Evolutionary conservation across 78 protist species (phyloP).

Genomic region (Parvularia atlantis): DNA sequence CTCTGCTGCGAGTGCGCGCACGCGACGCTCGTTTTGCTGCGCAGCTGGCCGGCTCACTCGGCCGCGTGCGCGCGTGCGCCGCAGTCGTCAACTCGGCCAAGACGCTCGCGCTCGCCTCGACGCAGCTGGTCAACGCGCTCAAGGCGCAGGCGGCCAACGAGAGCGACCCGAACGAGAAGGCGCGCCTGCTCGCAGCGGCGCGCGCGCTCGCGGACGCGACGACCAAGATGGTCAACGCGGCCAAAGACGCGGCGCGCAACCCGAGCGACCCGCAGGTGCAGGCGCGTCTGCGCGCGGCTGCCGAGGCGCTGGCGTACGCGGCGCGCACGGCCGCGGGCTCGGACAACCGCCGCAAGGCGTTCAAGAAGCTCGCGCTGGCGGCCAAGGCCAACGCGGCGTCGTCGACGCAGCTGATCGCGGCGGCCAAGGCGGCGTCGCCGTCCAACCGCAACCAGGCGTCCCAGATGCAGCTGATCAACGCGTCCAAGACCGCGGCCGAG

Average conservation of each 20-base stretch:
- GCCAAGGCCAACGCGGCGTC: conserved; percentile 6
- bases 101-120: neutral
- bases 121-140: neutral
- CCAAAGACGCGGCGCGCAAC: conserved; percentile 13
- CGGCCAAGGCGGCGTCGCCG: neutral
- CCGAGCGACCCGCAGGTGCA: neutral
- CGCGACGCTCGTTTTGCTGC: too few relatives aligned
- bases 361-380: conserved; percentile 3
- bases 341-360: neutral
- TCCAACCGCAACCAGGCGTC: conserved; percentile 17
- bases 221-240: neutral
- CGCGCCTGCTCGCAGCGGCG: neutral
- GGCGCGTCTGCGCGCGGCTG: neutral
- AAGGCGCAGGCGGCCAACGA: conserved; percentile 3
- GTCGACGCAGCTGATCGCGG: conserved; percentile 16
- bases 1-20: neutral
- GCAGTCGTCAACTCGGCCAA: neutral
- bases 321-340: neutral
- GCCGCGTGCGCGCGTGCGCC: too few relatives aligned
- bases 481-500: neutral
- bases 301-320: neutral
- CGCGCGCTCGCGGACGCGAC: conserved; percentile 6
- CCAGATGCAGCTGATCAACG: conserved; percentile 7
- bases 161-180: neutral
- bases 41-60: too few relatives aligned